phyloP scores from a whole-genome alignment of 495 filamentous ascomycete genomes.

The Aspergillus cavernicola region DNA sequence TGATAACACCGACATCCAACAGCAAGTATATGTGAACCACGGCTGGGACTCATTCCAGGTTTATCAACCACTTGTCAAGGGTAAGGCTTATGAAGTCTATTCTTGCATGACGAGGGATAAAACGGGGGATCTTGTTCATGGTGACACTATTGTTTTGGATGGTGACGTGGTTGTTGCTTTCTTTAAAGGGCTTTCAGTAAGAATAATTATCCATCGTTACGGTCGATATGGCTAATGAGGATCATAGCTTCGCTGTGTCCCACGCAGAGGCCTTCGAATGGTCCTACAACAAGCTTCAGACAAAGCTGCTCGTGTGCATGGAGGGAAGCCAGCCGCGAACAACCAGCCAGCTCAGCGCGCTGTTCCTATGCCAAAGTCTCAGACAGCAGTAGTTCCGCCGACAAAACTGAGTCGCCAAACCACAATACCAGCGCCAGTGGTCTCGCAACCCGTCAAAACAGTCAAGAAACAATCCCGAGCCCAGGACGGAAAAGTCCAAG shows the following conservation, averaged over 20 bases:
- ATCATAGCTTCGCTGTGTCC: slow-evolving; percentile 59
- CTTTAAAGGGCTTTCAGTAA: slow-evolving; percentile 58
- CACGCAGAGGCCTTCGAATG: slow-evolving; percentile 32
- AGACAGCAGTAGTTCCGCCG: not conserved
- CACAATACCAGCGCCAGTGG: not conserved
- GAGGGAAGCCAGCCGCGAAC: slow-evolving; percentile 15
- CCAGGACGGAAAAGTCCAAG: not conserved
- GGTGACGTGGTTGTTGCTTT: slow-evolving; percentile 57
- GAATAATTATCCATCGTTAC: slow-evolving; percentile 16
- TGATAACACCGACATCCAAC: slow-evolving; percentile 60
- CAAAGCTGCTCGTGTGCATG: not conserved
- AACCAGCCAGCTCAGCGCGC: slow-evolving; percentile 13
- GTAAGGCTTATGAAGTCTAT: slow-evolving; percentile 65
- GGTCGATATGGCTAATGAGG: not conserved
- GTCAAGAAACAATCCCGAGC: not conserved
- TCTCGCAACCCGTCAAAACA: not conserved
- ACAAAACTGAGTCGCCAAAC: not conserved
- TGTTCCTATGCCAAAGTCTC: not conserved
- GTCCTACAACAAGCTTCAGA: not conserved
- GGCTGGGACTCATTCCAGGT: slow-evolving; percentile 68
- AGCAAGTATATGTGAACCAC: slow-evolving; percentile 72
- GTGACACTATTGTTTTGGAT: slow-evolving; percentile 50
- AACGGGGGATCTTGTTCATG: slow-evolving; percentile 37
- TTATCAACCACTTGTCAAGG: slow-evolving; percentile 53
- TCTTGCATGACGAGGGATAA: slow-evolving; percentile 53